phyloP scores from a whole-genome alignment of 73 alveolate genomes.

The Symbiodinium natans region DNA sequence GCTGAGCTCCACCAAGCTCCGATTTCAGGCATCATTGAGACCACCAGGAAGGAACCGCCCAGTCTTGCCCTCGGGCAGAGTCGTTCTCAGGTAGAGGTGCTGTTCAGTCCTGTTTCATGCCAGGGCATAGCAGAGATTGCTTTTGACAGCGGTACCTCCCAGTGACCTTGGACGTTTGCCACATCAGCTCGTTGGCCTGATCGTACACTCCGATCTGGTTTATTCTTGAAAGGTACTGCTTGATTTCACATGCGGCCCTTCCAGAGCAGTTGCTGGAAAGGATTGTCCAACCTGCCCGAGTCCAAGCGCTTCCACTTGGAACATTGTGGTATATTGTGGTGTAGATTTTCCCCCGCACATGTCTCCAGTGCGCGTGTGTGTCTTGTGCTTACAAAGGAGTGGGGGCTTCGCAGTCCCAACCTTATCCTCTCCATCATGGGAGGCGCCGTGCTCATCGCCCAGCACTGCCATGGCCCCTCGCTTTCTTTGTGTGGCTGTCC shows the following conservation, averaged over 20 bases:
- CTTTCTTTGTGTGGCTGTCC: not conserved
- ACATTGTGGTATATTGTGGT: no score
- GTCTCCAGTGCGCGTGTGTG: no score
- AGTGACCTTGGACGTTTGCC: not conserved
- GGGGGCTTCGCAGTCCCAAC: conserved; percentile 64
- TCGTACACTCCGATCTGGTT: not conserved
- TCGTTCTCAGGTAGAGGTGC: no score
- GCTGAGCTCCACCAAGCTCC: not conserved
- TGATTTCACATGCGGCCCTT: conserved; percentile 35
- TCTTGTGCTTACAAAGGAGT: not conserved
- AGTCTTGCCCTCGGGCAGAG: not conserved
- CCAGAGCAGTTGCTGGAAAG: conserved; percentile 43
- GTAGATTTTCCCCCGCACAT: no score
- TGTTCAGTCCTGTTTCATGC: not conserved
- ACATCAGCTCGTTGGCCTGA: not conserved
- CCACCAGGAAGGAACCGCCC: conserved; percentile 5
- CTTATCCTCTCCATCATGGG: conserved; percentile 72
- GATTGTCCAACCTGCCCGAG: conserved; percentile 13
- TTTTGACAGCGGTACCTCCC: not conserved
- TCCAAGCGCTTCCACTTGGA: not conserved
- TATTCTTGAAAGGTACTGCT: conserved; percentile 30
- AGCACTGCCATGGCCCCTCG: no score
- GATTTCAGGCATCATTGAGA: not conserved
- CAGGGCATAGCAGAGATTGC: conserved; percentile 8
- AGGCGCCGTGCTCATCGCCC: not conserved